Conservation (phyloP, 345 rosid species). For the Salix suchowensis region DNA sequence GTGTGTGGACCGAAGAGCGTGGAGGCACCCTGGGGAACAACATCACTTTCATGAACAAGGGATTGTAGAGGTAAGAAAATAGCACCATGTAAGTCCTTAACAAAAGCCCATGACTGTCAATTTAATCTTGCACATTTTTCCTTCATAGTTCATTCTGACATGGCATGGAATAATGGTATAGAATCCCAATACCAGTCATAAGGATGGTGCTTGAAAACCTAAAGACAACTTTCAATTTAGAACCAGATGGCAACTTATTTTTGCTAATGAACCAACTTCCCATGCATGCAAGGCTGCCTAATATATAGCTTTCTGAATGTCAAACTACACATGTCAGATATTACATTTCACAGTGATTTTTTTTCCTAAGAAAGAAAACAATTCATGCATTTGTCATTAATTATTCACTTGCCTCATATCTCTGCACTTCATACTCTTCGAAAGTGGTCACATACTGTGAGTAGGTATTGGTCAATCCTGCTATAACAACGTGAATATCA, state of each 20-base stretch:
- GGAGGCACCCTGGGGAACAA: constrained; percentile 72
- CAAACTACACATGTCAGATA: not conserved
- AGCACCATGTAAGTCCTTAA: not conserved
- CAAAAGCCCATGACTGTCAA: not conserved
- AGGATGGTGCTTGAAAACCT: not conserved
- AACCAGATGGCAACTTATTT: not conserved
- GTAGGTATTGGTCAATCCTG: constrained; percentile 90
- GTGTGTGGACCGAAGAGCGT: constrained; percentile 92
- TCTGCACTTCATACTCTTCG: constrained; percentile 88
- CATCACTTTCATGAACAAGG: not conserved
- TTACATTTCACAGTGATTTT: not conserved
- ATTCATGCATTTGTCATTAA: not conserved
- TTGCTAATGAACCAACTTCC: not conserved
- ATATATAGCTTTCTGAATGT: not conserved
- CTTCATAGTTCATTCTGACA: not conserved
- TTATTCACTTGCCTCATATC: constrained; percentile 72
- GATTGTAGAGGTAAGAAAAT: not conserved
- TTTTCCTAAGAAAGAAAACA: not conserved
- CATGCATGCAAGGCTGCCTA: not conserved
- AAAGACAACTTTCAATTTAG: not conserved
- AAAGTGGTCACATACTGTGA: constrained; percentile 91
- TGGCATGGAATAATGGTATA: not conserved
- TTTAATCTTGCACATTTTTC: not conserved
- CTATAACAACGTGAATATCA: constrained; percentile 72
- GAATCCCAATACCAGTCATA: not conserved